Evolutionary conservation across 345 rosid species (phyloP), one percentile per base, ranked within the genome.

Genomic region (Populus simonii): DNA sequence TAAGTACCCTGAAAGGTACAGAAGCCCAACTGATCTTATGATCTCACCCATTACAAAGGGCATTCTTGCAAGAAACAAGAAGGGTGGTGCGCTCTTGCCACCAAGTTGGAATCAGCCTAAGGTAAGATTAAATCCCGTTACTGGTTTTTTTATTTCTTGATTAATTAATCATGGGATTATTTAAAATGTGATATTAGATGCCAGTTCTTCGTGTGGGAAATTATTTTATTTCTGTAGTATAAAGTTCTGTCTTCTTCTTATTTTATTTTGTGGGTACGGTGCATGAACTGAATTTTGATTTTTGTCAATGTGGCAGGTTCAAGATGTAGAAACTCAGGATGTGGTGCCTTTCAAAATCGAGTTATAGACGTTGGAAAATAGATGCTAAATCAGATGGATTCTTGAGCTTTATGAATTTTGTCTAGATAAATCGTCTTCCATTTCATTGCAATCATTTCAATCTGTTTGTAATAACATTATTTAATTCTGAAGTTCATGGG

Each of bases 1-100:
- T 49, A 90, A 89, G 84, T 85, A 86, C 83, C 92, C 94, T 0
- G 97, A 92, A 87, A 93, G 97, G 93, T 90, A 92, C 66, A 83
- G 88, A 71, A 94, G 97, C 76, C 98, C 97, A 20, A 94, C 98
- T 18, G 98, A 93, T 79, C 87, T 91, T 49, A 90, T 94, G 89
- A 82, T 94, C 82, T 94, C 98, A 29, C 98, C 97, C 2, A 76
- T 92, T 72, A 88, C 98, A 1, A 89, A 88, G 86, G 97, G 93
- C 73, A 83, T 94, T 78, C 92, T 93, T 15, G 97, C 94, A 4
- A 85, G 98, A 83, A 87, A 80, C 87, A 85, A 90, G 82, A 91
- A 85, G 81, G 83, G 82, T 15, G 87, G 82, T 75, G 80, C 82
- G 38, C 89, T 90, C 76, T 74, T 91, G 77, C 96, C 97, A 11